Evolutionary conservation across 2,329 filamentous ascomycete genomes (phyloP), one percentile per base, ranked within the genome.

Genomic region (Penicillium olsonii): DNA sequence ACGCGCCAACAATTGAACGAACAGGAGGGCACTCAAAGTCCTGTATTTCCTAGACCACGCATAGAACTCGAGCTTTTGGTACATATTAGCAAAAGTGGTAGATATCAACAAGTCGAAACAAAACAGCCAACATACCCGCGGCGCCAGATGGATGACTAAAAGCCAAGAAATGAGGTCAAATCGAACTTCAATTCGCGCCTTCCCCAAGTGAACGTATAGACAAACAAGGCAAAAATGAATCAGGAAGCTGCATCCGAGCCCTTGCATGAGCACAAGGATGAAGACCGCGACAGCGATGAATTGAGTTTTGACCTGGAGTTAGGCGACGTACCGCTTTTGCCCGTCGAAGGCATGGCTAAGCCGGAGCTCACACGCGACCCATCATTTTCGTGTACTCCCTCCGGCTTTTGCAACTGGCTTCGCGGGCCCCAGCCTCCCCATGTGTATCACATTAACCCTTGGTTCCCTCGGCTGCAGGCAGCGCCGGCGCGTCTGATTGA

Each of bases 381-480:
- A 39, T 49, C 53, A 43, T 64, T 62, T 40, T 61, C 61, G 19
- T 67, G 60, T 47, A 55, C 57, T 7, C 10, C 58, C n/a, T 38
- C 60, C 1, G 60, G 59, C 11, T 60, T 67, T 18, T 37, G 34
- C 14, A 22, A 54, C 4, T 69, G 68, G 64, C 51, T 67, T 26
- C 56, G 61, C 15, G 68, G 68, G 0, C 69, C 68, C 11, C 50
- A 57, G 15, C 62, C 61, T 42, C 66, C 68, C 17, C 62, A 59
- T 29, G 62, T 64, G 24, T 68, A 70, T 47, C 63, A 60, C 19
- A 70, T 71, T 44, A 61, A 59, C 8, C 68, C 69, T 6, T 65
- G 61, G 58, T 65, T 70, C 38, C 61, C 53, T 14, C 54, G 34
- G 19, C 66, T 65, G 54, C 69, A 72, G 53, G 60, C 66, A 33